Percentiles rank a stretch among this genome's conserved stretches.
phyloP scores from a whole-genome alignment of 129 eudicot genomes.

The Tagetes patula region DNA sequence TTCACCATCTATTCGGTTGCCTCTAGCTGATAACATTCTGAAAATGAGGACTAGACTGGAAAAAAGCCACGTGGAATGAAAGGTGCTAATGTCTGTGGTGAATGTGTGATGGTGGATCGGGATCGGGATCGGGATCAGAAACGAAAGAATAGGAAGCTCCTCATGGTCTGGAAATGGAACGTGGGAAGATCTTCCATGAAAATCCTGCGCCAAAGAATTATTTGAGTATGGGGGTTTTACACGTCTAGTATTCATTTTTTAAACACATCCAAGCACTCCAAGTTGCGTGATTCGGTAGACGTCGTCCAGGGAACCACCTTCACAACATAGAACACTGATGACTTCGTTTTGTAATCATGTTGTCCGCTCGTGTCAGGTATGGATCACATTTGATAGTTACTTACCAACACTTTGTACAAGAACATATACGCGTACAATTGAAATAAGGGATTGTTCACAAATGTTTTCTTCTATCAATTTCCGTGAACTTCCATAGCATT shows the following conservation, averaged over 20 bases:
- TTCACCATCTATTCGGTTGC: too few relatives aligned
- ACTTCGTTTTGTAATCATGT: too few relatives aligned
- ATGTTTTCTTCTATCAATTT: too few relatives aligned
- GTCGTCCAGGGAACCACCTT: not conserved
- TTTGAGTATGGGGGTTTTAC: conserved; percentile 67
- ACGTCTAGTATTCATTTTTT: conserved; percentile 41
- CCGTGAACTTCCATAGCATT: not conserved
- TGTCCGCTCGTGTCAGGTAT: too few relatives aligned
- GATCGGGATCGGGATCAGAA: conserved; percentile 60
- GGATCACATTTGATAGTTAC: too few relatives aligned
- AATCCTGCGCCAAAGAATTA: conserved; percentile 94
- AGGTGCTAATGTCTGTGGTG: conserved; percentile 63
- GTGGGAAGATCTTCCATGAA: conserved; percentile 52
- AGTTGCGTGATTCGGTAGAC: conserved; percentile 22
- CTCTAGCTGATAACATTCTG: too few relatives aligned
- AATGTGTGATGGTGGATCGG: conserved; percentile 57
- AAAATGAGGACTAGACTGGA: conserved; percentile 44
- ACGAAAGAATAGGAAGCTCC: conserved; percentile 51
- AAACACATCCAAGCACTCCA: conserved; percentile 55
- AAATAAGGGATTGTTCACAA: too few relatives aligned
- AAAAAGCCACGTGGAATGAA: conserved; percentile 62
- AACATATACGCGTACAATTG: too few relatives aligned
- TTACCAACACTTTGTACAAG: too few relatives aligned
- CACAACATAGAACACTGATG: too few relatives aligned
- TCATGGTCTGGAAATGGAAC: conserved; percentile 59